Percentiles rank a stretch among this genome's conserved stretches.
These are phyloP conservation scores for Trichoderma sp. DNA, from an alignment of 2,329 filamentous ascomycete species.

Conservation along the genomic window DNA sequence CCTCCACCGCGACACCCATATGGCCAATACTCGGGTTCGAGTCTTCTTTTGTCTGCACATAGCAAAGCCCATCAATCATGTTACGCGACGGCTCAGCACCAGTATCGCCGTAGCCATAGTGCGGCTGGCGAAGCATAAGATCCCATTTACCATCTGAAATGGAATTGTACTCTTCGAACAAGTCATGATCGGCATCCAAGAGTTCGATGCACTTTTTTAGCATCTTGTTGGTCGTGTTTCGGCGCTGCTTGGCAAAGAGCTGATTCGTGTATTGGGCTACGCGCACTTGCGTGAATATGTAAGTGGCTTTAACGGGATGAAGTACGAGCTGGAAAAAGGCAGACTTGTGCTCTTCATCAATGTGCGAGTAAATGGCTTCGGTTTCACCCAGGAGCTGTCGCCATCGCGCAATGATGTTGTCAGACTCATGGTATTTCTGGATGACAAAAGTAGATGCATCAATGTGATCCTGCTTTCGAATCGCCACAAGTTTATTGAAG, in stretches of 20 bases:
- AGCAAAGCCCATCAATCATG: conserved; percentile 52
- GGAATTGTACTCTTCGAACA: conserved; percentile 51
- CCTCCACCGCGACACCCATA: conserved; percentile 35
- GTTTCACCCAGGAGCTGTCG: conserved; percentile 44
- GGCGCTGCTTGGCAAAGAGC: conserved; percentile 53
- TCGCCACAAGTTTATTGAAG: conserved; percentile 48
- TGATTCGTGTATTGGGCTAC: conserved; percentile 49
- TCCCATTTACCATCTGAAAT: conserved; percentile 55
- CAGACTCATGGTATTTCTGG: conserved; percentile 59
- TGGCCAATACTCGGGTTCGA: conserved; percentile 44
- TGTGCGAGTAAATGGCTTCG: conserved; percentile 41
- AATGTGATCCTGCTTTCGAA: conserved; percentile 60
- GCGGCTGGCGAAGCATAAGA: conserved; percentile 50
- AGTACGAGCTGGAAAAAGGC: conserved; percentile 61
- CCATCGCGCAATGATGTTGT: conserved; percentile 53
- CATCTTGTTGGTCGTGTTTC: conserved; percentile 53
- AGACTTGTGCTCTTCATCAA: conserved; percentile 44
- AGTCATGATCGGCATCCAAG: conserved; percentile 50
- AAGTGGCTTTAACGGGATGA: conserved; percentile 57
- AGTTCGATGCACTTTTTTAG: conserved; percentile 46
- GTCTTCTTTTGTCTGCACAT: conserved; percentile 49
- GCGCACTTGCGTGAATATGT: conserved; percentile 50
- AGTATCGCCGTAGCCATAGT: conserved; percentile 42
- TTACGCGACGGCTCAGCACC: conserved; percentile 46
- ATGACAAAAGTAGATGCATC: conserved; percentile 55